Conservation (phyloP, 495 filamentous ascomycete genomes). For the Aspergillus mulundensis region DNA sequence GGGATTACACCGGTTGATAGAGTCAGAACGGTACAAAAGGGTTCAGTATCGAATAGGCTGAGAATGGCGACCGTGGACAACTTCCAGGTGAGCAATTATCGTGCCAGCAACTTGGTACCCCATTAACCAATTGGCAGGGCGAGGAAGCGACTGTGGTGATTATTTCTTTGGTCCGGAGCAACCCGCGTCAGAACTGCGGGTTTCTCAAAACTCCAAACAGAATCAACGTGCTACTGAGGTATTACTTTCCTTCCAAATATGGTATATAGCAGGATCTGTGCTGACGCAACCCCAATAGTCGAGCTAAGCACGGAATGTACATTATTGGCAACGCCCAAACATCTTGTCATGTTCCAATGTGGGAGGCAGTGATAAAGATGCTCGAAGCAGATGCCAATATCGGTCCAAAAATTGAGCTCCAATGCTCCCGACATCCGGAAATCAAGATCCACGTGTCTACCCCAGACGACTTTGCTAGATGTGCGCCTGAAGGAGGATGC, state of each 20-base stretch:
- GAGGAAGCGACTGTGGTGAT: conserved; percentile 78
- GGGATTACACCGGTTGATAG: neutral
- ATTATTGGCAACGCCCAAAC: conserved; percentile 70
- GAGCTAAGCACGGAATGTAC: conserved; percentile 81
- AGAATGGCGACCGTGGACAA: conserved; percentile 77
- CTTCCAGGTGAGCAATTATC: too few relatives aligned
- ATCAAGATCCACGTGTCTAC: conserved; percentile 49
- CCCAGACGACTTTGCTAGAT: conserved; percentile 57
- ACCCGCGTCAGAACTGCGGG: conserved; percentile 54
- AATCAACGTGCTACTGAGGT: conserved; percentile 77
- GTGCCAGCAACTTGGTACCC: too few relatives aligned
- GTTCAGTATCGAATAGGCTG: neutral
- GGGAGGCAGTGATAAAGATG: conserved; percentile 58
- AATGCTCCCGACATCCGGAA: conserved; percentile 65
- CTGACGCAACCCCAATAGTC: too few relatives aligned
- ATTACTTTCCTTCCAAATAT: too few relatives aligned
- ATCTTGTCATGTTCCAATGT: conserved; percentile 57
- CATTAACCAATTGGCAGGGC: too few relatives aligned
- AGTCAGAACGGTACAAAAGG: neutral
- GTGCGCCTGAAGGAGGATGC: conserved; percentile 74
- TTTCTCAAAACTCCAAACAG: conserved; percentile 72
- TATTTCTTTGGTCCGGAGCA: conserved; percentile 74
- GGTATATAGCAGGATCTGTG: too few relatives aligned
- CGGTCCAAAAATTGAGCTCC: conserved; percentile 51
- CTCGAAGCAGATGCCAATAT: conserved; percentile 46